Conservation (phyloP, 441 rosid species). For the Brassica hybrid region DNA sequence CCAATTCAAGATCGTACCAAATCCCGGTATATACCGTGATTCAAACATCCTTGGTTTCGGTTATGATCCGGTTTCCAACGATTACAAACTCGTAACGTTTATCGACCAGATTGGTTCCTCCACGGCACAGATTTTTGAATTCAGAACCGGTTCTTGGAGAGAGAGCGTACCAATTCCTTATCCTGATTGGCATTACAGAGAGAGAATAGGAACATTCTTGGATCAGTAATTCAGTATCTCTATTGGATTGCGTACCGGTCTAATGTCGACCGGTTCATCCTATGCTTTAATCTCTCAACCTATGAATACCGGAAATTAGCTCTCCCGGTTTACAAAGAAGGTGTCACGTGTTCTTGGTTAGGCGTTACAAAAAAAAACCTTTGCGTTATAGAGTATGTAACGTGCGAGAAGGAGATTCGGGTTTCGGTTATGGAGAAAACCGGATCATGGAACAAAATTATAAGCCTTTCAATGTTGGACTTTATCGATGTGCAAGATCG, state of each 20-base stretch:
- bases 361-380: conserved; percentile 29
- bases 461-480: conserved; percentile 26
- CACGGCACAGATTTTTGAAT: conserved; percentile 31
- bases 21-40: conserved; percentile 26
- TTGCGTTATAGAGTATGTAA: conserved; percentile 19
- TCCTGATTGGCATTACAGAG: conserved; percentile 42
- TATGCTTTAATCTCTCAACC: conserved; percentile 33
- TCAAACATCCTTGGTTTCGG: conserved; percentile 39
- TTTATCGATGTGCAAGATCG: conserved; percentile 1
- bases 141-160: conserved; percentile 32
- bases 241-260: conserved; percentile 43
- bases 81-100: conserved; percentile 39
- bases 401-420: conserved; percentile 20
- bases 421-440: conserved; percentile 36
- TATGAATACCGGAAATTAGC: conserved; percentile 25
- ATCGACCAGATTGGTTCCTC: conserved; percentile 23
- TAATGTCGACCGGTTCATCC: conserved; percentile 32
- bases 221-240: conserved; percentile 13
- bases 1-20: conserved; percentile 38
- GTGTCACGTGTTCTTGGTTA: conserved; percentile 29
- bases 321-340: conserved; percentile 23
- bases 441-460: conserved; percentile 31
- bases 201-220: conserved; percentile 29
- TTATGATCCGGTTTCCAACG: conserved; percentile 27
- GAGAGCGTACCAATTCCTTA: conserved; percentile 21